These are phyloP conservation scores for Picea glauca DNA, from an alignment of 75 land plant genomes.

Conservation along the genomic window DNA sequence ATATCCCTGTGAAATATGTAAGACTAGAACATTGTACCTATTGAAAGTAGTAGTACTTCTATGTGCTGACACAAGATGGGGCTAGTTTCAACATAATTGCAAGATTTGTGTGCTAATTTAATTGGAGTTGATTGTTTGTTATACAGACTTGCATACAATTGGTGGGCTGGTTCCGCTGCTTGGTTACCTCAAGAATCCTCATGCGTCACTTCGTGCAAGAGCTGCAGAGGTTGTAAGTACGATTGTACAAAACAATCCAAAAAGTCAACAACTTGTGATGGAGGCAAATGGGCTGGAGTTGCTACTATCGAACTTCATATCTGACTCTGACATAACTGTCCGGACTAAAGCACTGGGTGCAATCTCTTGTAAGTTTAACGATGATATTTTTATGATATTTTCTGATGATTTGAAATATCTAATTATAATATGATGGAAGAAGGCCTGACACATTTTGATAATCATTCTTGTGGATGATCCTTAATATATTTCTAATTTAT, in stretches of 20 bases:
- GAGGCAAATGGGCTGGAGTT: constrained; percentile 83
- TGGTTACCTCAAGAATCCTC: constrained; percentile 64
- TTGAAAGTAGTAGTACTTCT: neutral
- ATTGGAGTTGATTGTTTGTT: constrained; percentile 4
- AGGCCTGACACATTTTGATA: neutral
- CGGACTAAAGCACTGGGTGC: constrained; percentile 98
- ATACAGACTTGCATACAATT: constrained; percentile 82
- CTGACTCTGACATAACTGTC: constrained; percentile 73
- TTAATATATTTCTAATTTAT: neutral
- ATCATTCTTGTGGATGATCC: neutral
- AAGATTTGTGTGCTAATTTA: neutral
- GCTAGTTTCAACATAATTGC: neutral
- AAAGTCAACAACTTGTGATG: constrained; percentile 92
- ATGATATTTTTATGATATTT: neutral
- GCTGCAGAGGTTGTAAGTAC: constrained; percentile 98
- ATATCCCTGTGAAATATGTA: neutral
- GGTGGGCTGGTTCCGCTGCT: constrained; percentile 90
- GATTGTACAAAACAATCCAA: constrained; percentile 96
- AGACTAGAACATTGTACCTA: neutral
- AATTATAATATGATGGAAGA: neutral
- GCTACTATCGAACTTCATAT: constrained; percentile 68
- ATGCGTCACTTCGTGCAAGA: constrained; percentile 80
- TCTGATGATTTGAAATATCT: neutral
- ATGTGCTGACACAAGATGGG: neutral
- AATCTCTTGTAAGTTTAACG: constrained; percentile 74